A percentile compares a stretch with the other conserved stretches of the same genome.
Conservation (phyloP, 192 early-diverging fungal genomes). For the Backusella morwellensis region DNA sequence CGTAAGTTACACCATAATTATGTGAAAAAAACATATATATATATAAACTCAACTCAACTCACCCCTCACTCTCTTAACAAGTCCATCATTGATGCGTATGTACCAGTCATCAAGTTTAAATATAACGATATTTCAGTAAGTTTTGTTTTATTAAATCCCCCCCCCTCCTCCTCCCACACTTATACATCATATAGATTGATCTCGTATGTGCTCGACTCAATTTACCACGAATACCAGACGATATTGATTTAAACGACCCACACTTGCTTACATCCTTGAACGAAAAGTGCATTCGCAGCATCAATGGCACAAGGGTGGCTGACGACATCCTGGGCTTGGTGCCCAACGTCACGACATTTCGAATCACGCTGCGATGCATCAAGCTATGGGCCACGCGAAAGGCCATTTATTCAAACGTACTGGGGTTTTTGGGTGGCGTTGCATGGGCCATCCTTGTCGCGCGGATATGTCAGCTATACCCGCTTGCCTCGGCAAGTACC, state of each 20-base stretch:
- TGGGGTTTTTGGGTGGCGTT: slow-evolving; percentile 75
- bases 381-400: slow-evolving; percentile 67
- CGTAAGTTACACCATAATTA: slow-evolving; percentile 21
- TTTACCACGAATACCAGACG: slow-evolving; percentile 69
- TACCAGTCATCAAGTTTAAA: slow-evolving; percentile 66
- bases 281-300: slow-evolving; percentile 73
- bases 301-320: slow-evolving; percentile 82
- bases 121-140: slow-evolving; percentile 59
- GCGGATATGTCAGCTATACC: slow-evolving; percentile 68
- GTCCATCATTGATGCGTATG: slow-evolving; percentile 61
- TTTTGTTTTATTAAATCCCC: not conserved
- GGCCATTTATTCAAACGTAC: slow-evolving; percentile 67
- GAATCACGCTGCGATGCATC: slow-evolving; percentile 59
- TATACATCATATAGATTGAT: slow-evolving; percentile 67
- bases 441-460: slow-evolving; percentile 76
- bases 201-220: slow-evolving; percentile 80
- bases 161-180: no score
- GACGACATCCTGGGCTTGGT: slow-evolving; percentile 63
- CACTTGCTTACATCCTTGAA: slow-evolving; percentile 75
- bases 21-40: not conserved
- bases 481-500: slow-evolving; percentile 56
- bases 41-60: not conserved
- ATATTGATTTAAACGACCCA: slow-evolving; percentile 78
- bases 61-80: not conserved
- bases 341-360: slow-evolving; percentile 61